Conservation (phyloP, 441 rosid species). For the Metrosideros polymorpha region DNA sequence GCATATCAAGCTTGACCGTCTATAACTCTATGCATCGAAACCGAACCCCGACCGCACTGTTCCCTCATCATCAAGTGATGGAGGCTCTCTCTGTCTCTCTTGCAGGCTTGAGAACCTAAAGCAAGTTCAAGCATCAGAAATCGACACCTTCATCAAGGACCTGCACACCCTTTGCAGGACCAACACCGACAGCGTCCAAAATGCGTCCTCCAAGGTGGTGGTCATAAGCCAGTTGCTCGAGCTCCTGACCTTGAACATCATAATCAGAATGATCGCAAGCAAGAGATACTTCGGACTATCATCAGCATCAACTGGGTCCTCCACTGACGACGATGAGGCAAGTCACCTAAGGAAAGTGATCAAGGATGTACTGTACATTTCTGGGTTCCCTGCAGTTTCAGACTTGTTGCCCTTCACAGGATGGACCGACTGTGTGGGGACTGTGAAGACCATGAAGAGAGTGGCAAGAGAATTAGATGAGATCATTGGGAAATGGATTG, state of each 20-base stretch:
- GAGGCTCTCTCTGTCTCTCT: not conserved
- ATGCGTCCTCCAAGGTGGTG: not conserved
- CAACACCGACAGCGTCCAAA: not conserved
- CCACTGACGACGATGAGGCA: not conserved
- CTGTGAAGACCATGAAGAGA: not conserved
- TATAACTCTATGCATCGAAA: not conserved
- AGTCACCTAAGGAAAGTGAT: not conserved
- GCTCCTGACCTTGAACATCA: slow-evolving; percentile 34
- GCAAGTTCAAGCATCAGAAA: slow-evolving; percentile 32
- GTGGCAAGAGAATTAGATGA: not conserved
- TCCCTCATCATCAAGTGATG: not conserved
- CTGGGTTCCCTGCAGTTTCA: not conserved
- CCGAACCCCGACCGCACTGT: not conserved
- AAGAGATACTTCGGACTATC: slow-evolving; percentile 18
- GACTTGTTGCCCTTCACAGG: not conserved
- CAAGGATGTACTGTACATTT: not conserved
- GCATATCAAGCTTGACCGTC: not conserved
- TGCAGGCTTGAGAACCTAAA: slow-evolving; percentile 33
- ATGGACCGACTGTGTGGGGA: not conserved
- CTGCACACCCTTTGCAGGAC: not conserved
- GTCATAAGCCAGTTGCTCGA: slow-evolving; percentile 22
- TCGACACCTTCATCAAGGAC: slow-evolving; percentile 25
- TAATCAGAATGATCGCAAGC: slow-evolving; percentile 27
- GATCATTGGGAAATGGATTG: not conserved
- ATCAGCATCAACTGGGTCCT: not conserved